phyloP scores from a whole-genome alignment of 306 rosid species.

The Malus domestica region ASM211411v1 NC_041803.1:4685001-4685500 shows the following conservation, averaged over 20 bases:
- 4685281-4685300: constrained; percentile 52
- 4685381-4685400: constrained; percentile 39
- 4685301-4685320: neutral
- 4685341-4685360: neutral
- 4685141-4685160: neutral
- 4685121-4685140: constrained; percentile 5
- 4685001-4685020: constrained; percentile 46
- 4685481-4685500: constrained; percentile 84
- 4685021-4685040: constrained; percentile 72
- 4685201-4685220: constrained; percentile 40
- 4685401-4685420: constrained; percentile 71
- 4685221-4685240: constrained; percentile 69
- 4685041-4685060: constrained; percentile 56
- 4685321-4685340: neutral
- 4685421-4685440: constrained; percentile 63
- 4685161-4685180: neutral
- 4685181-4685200: neutral
- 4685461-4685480: constrained; percentile 57
- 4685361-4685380: neutral
- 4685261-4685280: constrained; percentile 88
- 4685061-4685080: constrained; percentile 51
- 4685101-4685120: constrained; percentile 73
- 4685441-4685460: constrained; percentile 92
- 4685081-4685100: constrained; percentile 58
- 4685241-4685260: constrained; percentile 69